Evolutionary conservation across 2,329 filamentous ascomycete species (phyloP).

Genomic region (Claviceps pazoutovae): DNA sequence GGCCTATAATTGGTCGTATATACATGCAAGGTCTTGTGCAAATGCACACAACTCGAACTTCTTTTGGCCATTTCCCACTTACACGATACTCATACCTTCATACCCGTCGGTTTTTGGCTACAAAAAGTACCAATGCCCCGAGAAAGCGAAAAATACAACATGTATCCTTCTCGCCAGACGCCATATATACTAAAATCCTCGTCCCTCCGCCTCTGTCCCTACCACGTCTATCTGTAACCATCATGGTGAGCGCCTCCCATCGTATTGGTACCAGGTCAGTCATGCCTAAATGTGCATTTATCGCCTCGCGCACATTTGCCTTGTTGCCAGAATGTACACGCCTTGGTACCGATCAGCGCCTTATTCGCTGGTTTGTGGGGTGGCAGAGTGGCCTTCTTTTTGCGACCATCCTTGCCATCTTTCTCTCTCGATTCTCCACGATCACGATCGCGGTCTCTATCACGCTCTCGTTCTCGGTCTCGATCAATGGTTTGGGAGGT

Average conservation of each 20-base stretch:
- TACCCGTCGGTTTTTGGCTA: background rate
- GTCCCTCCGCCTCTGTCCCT: background rate
- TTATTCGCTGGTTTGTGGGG: constrained; percentile 36
- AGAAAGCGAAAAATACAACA: background rate
- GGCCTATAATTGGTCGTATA: background rate
- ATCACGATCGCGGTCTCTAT: constrained; percentile 20
- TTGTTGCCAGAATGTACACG: constrained; percentile 56
- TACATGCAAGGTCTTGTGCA: background rate
- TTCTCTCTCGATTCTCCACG: constrained; percentile 19
- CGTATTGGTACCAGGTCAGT: constrained; percentile 19
- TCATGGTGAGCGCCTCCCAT: background rate
- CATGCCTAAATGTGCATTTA: constrained; percentile 61
- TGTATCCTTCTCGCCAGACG: background rate
- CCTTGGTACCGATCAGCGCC: constrained; percentile 48
- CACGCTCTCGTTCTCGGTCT: constrained; percentile 2
- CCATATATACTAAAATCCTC: constrained; percentile 1
- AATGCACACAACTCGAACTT: background rate
- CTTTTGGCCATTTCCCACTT: background rate
- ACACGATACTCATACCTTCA: background rate
- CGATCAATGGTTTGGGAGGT: constrained; percentile 2
- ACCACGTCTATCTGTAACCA: background rate
- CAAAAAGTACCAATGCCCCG: background rate
- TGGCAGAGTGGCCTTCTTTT: constrained; percentile 26
- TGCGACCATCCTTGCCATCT: constrained; percentile 24
- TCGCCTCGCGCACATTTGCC: constrained; percentile 61